These are phyloP conservation scores for Coniella vitis DNA, from an alignment of 2,329 filamentous ascomycete species.

Conservation along the genomic window DNA sequence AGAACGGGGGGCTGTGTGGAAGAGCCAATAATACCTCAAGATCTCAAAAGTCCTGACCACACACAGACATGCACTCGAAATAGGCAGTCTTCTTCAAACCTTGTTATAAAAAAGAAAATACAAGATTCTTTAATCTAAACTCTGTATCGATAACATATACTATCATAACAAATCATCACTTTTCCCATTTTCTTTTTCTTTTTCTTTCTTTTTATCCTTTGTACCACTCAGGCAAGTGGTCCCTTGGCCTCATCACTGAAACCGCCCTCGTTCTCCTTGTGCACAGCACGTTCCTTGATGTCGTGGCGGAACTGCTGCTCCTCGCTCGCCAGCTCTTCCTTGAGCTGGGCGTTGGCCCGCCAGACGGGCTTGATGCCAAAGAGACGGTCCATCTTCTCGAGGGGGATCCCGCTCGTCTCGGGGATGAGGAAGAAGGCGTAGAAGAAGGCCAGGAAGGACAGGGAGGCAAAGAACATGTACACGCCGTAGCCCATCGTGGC, in stretches of 20 bases:
- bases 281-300: neutral
- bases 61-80: no score
- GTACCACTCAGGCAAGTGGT: neutral
- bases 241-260: neutral
- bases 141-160: no score
- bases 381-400: conserved; percentile 58
- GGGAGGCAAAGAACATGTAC: conserved; percentile 61
- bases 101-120: no score
- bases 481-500: conserved; percentile 52
- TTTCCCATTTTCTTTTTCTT: no score
- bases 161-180: no score
- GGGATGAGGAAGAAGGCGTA: conserved; percentile 59
- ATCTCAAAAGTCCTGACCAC: no score
- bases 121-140: no score
- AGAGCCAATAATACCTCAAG: no score
- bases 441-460: conserved; percentile 51
- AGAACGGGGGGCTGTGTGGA: no score
- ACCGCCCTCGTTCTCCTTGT: neutral
- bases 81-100: no score
- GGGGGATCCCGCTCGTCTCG: conserved; percentile 59
- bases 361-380: conserved; percentile 44
- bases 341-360: conserved; percentile 36
- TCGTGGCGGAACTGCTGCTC: conserved; percentile 27
- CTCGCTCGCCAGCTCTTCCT: conserved; percentile 33
- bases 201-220: neutral